Evolutionary conservation across 2,329 filamentous ascomycete genomes (phyloP).

Genomic region (Chlorencoelia australis): DNA sequence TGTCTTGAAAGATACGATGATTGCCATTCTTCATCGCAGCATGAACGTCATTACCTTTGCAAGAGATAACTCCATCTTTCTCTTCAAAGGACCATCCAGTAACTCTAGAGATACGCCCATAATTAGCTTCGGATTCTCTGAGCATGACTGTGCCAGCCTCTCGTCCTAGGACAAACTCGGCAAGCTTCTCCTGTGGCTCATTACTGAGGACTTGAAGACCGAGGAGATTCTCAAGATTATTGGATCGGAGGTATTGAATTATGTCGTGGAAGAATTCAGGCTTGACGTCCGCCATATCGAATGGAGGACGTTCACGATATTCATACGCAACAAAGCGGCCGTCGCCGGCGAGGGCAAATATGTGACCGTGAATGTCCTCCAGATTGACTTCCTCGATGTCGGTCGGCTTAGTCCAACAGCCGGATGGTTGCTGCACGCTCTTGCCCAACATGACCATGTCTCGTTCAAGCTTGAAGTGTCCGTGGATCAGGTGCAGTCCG

Average conservation of each 20-base stretch:
- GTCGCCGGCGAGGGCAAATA: constrained; percentile 10
- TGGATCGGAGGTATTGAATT: constrained; percentile 3
- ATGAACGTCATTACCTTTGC: background rate
- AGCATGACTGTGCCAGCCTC: constrained; percentile 2
- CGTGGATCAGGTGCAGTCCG: constrained; percentile 16
- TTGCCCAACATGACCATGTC: constrained; percentile 18
- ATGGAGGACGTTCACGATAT: constrained; percentile 6
- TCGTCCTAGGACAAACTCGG: constrained; percentile 1
- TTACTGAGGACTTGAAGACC: constrained; percentile 3
- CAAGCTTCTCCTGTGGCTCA: constrained; percentile 1
- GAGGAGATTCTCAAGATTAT: constrained; percentile 3
- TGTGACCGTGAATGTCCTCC: constrained; percentile 10
- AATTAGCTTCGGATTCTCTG: constrained; percentile 2
- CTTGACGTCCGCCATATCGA: constrained; percentile 10
- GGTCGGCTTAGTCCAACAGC: constrained; percentile 15
- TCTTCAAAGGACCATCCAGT: background rate
- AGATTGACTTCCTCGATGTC: constrained; percentile 13
- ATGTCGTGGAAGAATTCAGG: constrained; percentile 3
- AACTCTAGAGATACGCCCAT: background rate
- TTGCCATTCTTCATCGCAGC: background rate
- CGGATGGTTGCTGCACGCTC: constrained; percentile 14
- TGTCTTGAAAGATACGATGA: constrained; percentile 1
- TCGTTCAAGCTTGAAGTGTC: constrained; percentile 17
- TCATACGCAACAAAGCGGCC: constrained; percentile 6
- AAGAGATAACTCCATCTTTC: background rate